Conservation (phyloP, 441 rosid species). For the Kokia cookei region DNA sequence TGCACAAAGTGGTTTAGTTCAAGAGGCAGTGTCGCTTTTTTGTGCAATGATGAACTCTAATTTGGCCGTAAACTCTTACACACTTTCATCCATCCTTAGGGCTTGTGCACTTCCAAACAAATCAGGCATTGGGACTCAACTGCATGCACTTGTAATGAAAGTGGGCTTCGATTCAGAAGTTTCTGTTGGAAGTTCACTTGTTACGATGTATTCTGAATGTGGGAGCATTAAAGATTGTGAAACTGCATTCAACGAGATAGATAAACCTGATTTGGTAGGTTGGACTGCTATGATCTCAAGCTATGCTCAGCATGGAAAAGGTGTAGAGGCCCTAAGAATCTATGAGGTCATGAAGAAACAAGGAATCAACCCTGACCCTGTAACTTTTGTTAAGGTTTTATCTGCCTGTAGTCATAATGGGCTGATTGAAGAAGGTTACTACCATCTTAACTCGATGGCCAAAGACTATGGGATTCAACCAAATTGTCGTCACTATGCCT, state of each 20-base stretch:
- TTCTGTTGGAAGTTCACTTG: slow-evolving; percentile 70
- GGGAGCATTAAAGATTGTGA: slow-evolving; percentile 62
- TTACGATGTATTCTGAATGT: slow-evolving; percentile 64
- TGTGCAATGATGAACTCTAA: slow-evolving; percentile 37
- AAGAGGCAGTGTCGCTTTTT: slow-evolving; percentile 49
- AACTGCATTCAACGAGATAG: slow-evolving; percentile 53
- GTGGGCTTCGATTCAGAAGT: slow-evolving; percentile 50
- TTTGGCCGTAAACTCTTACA: slow-evolving; percentile 44
- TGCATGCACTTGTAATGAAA: slow-evolving; percentile 52
- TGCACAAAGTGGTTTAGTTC: slow-evolving; percentile 44
- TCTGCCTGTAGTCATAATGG: slow-evolving; percentile 79
- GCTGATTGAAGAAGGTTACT: slow-evolving; percentile 64
- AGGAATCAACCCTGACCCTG: slow-evolving; percentile 58
- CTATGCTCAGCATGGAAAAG: slow-evolving; percentile 76
- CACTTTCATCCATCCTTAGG: slow-evolving; percentile 51
- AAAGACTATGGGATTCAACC: slow-evolving; percentile 59
- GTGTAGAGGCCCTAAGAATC: slow-evolving; percentile 47
- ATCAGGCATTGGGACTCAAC: slow-evolving; percentile 49
- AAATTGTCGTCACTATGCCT: slow-evolving; percentile 53
- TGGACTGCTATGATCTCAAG: slow-evolving; percentile 75
- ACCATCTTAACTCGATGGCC: slow-evolving; percentile 52
- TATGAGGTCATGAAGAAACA: slow-evolving; percentile 47
- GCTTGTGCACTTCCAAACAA: slow-evolving; percentile 35
- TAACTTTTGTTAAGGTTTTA: slow-evolving; percentile 61
- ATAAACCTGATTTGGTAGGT: slow-evolving; percentile 53